phyloP scores from a whole-genome alignment of 306 rosid genomes.

The Glycine latifolia region DNA sequence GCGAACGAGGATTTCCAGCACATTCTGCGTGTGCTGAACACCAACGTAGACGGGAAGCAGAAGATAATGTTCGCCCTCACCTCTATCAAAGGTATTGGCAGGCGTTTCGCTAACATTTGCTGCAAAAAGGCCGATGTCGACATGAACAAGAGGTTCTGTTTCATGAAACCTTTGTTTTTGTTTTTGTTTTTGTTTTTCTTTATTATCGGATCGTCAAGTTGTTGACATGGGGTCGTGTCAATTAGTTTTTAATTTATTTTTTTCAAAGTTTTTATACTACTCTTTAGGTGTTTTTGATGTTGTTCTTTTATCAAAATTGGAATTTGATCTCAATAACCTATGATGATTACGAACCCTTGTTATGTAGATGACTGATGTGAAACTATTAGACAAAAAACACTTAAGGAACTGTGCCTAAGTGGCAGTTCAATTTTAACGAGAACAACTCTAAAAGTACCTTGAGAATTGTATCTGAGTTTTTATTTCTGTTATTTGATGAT shows the following conservation, averaged over 20 bases:
- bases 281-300: not conserved
- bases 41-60: slow-evolving; percentile 56
- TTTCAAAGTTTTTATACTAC: not conserved
- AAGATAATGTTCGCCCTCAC: slow-evolving; percentile 30
- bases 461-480: no score
- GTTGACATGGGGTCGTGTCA: not conserved
- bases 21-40: slow-evolving; percentile 54
- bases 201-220: not conserved
- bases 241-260: not conserved
- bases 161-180: not conserved
- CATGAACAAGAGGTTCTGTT: slow-evolving; percentile 27
- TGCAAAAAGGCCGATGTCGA: slow-evolving; percentile 35
- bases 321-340: no score
- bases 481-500: not conserved
- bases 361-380: no score
- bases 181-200: not conserved
- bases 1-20: slow-evolving; percentile 55
- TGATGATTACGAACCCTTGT: no score
- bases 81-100: slow-evolving; percentile 34
- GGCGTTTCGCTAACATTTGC: slow-evolving; percentile 9
- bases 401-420: no score
- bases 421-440: no score
- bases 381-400: no score
- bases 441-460: no score
- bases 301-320: no score